Conservation (phyloP, 2,329 filamentous ascomycete species). For the Aureobasidium sp. region DNA sequence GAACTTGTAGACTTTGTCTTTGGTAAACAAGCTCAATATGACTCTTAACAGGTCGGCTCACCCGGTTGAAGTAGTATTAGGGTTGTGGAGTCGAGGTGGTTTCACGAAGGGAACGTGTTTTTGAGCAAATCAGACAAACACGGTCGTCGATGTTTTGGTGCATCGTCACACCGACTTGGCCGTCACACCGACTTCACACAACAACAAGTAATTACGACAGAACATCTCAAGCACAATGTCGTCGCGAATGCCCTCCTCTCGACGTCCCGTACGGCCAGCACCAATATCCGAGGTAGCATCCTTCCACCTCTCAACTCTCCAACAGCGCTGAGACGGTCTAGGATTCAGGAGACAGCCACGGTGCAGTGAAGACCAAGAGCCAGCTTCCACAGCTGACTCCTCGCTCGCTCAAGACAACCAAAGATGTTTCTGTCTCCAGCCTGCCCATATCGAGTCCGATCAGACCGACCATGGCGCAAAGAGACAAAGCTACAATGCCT, state of each 20-base stretch:
- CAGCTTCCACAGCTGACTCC: constrained; percentile 15
- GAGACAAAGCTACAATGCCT: constrained; percentile 10
- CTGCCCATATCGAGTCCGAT: not conserved
- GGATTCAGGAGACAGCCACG: not conserved
- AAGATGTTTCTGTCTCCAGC: not conserved
- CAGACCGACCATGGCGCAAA: not conserved
- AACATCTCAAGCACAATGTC: constrained; percentile 5
- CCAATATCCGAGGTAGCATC: constrained; percentile 8
- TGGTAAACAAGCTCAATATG: too few relatives aligned
- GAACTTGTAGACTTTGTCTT: too few relatives aligned
- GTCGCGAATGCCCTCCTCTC: constrained; percentile 6
- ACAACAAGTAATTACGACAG: too few relatives aligned
- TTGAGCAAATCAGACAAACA: constrained; percentile 13
- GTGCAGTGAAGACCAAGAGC: constrained; percentile 4
- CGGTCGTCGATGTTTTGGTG: too few relatives aligned
- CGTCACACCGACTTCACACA: too few relatives aligned
- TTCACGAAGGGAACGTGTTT: too few relatives aligned
- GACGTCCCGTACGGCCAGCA: not conserved
- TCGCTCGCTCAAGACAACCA: not conserved
- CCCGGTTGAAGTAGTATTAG: too few relatives aligned
- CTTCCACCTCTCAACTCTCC: constrained; percentile 8
- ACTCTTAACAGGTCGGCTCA: too few relatives aligned
- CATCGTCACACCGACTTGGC: too few relatives aligned
- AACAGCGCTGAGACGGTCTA: constrained; percentile 16
- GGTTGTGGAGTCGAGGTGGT: too few relatives aligned